Evolutionary conservation across 2,329 filamentous ascomycete species (phyloP), one percentile per base, ranked within the genome.

Genomic region (Truncatella angustata): DNA sequence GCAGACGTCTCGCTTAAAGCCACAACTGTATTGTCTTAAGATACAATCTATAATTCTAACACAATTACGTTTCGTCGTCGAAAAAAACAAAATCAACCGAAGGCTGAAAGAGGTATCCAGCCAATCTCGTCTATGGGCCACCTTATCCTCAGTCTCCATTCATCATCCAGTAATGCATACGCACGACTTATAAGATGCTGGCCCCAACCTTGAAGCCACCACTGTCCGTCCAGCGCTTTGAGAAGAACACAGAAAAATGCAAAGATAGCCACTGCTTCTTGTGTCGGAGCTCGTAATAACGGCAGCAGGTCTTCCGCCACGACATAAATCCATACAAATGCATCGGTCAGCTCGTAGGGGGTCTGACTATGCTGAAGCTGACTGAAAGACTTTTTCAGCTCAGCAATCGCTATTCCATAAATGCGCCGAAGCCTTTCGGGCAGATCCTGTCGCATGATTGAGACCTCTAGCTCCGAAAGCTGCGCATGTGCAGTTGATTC

Each of bases 251-350:
- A 43, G 21, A 58, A 59, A 44, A 53, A 56, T 39, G 56, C 54
- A n/a, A 60, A 69, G 67, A 54, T 71, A 66, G 40, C 69, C 69
- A 50, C 48, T 20, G 71, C 70, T 24, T 52, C 54, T 37, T 60
- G 58, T 10, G 51, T 56, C 28, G 44, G 7, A 5, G 28, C 20
- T n/a, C 49, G 32, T 28, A 71, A 70, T 20, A 56, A 34, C 5
- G 59, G 49, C 6, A 68, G 35, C 37, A 63, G 66, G 6, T 62
- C 63, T 20, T 65, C 58, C 2, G 54, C 49, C 4, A 66, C 54
- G 9, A 49, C 39, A 50, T 65, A 68, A 3, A 68, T 58, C 66
- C 66, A 70, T 5, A 62, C 54, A 32, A 69, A 70, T 1, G 65
- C 44, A 52, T 69, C 66, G 2, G 55, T 58, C 32, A 56, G 32